A percentile compares a stretch with the other conserved stretches of the same genome.
These are phyloP conservation scores for Fonsecaea nubica DNA, from an alignment of 2,329 filamentous ascomycete genomes.

Conservation along the genomic window DNA sequence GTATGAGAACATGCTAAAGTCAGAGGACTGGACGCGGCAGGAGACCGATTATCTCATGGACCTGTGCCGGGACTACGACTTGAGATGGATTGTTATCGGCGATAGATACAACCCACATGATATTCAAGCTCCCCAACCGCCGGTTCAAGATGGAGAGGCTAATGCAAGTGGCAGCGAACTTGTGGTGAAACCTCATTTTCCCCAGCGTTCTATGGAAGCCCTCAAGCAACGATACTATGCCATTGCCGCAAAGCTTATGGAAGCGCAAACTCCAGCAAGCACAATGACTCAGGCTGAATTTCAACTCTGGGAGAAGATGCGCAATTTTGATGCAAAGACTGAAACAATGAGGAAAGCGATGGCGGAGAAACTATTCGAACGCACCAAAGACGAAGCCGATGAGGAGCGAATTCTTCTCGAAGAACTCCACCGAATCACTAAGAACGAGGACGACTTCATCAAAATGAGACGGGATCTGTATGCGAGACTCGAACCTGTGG, in stretches of 20 bases:
- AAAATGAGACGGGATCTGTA: constrained; percentile 88
- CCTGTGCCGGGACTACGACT: constrained; percentile 76
- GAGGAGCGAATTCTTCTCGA: constrained; percentile 90
- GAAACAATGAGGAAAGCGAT: constrained; percentile 85
- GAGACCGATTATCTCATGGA: constrained; percentile 92
- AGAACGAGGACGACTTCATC: constrained; percentile 83
- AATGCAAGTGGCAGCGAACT: constrained; percentile 37
- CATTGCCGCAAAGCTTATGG: constrained; percentile 82
- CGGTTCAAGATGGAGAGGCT: constrained; percentile 44
- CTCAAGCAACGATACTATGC: constrained; percentile 91
- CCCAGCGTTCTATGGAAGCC: constrained; percentile 78
- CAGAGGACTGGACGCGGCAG: constrained; percentile 82
- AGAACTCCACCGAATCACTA: constrained; percentile 89
- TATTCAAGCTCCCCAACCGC: constrained; percentile 18
- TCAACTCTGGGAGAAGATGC: constrained; percentile 80
- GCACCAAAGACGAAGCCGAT: constrained; percentile 84
- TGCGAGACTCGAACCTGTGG: constrained; percentile 82
- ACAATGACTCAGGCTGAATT: constrained; percentile 90
- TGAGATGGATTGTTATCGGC: constrained; percentile 89
- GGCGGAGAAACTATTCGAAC: constrained; percentile 76
- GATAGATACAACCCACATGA: constrained; percentile 80
- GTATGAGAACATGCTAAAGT: constrained; percentile 77
- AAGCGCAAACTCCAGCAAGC: constrained; percentile 76
- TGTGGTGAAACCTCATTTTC: constrained; percentile 41
- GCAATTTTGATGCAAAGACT: constrained; percentile 80